These are phyloP conservation scores for Arabidopsis suecica DNA, from an alignment of 345 rosid genomes.

Conservation along the genomic window DNA sequence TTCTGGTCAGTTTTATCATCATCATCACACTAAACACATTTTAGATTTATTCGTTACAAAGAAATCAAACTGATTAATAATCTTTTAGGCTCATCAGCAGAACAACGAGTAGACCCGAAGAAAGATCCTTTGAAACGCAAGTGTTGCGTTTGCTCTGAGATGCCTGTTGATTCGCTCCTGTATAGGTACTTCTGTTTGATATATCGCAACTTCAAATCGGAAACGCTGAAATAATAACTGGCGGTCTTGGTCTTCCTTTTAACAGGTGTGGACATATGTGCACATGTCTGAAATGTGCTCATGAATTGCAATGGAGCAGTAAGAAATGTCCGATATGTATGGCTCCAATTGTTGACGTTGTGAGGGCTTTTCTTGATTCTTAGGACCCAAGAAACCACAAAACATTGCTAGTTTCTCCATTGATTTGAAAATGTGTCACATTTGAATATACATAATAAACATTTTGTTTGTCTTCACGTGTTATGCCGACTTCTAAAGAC, in stretches of 20 bases:
- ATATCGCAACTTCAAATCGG: neutral
- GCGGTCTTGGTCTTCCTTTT: neutral
- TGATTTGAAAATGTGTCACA: conserved; percentile 15
- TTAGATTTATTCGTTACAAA: neutral
- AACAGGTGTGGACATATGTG: conserved; percentile 95
- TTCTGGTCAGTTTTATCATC: conserved; percentile 52
- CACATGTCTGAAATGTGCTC: conserved; percentile 78
- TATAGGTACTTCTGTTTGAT: conserved; percentile 58
- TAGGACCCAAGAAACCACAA: conserved; percentile 29
- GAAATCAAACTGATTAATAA: conserved; percentile 14
- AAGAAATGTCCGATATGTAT: conserved; percentile 83
- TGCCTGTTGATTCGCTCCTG: conserved; percentile 74
- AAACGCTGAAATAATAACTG: conserved; percentile 9
- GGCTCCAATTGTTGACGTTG: conserved; percentile 84
- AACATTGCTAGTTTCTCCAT: conserved; percentile 4
- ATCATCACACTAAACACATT: neutral
- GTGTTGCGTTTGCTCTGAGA: conserved; percentile 81
- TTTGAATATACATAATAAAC: conserved; percentile 2
- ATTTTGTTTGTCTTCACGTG: neutral
- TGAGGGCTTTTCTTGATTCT: conserved; percentile 66
- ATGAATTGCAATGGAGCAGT: conserved; percentile 71
- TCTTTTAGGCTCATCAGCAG: conserved; percentile 41
- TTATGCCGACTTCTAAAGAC: neutral
- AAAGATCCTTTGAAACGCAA: conserved; percentile 52
- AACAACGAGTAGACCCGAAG: conserved; percentile 42